Base-by-base conservation (phyloP, 176 grass and related monocot genomes). In the Oryza coarctata region DNA sequence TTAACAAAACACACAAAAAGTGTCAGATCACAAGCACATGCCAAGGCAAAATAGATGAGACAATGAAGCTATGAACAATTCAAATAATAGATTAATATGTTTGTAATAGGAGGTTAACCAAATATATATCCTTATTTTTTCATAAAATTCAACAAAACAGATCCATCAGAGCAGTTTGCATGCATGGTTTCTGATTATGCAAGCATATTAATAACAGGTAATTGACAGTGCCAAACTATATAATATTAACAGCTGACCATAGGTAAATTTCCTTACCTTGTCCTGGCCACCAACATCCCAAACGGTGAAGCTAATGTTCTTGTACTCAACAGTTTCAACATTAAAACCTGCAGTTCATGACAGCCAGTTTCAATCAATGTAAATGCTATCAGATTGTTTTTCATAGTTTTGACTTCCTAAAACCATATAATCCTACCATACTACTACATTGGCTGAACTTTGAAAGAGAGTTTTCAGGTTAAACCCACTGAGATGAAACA, bases 271-370 rank as follows among this genome's bases (percentile, higher is more conserved):
- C 66, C 35, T 62, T 74, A 79, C 88, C 88, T 90, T 90, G 83
- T 90, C 88, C 79, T 90, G 88, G 73, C 88, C 88, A 38, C 88
- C 88, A 5, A 90, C 88, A 90, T 90, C 88, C 88, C 88, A 90
- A 31, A 90, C 88, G 5, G 88, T 90, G 79, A 90, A 90, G 38
- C 88, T 90, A 74, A 90, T 90, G 88, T 90, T 90, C 83, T 90
- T 90, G 88, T 90, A 90, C 68, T 90, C 88, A 1, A 90, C 88
- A 78, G 88, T 90, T 86, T 90, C 88, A 0, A 90, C 88, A 72
- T 90, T 90, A 68, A 90, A 90, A n/a, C 88, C 88, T 90, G 88
- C 68, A 82, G 13, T 68, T 84, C 6, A n/a, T 36, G 45, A 50
- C 3, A 47, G 4, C 0, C 25, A 68, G 4, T 73, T 47, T 85